Evolutionary conservation across 768 basidiomycete genomes (phyloP).

Genomic region (Termitomyces sp.): DNA sequence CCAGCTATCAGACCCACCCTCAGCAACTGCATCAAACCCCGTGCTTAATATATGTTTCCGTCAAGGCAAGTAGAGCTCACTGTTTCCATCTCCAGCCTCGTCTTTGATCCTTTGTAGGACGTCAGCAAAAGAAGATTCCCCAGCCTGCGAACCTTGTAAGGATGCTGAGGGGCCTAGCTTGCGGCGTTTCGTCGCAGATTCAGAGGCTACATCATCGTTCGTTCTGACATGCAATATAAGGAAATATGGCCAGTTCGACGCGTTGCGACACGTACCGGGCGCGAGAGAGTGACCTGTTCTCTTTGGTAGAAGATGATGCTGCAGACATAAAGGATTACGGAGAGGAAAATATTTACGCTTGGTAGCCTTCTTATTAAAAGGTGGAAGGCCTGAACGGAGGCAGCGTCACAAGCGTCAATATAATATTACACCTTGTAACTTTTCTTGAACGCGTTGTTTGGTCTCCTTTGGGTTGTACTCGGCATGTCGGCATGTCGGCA

Average conservation of each 20-base stretch:
- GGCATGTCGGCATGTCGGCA: background rate
- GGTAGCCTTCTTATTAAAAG: too few species aligned
- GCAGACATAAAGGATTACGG: slow-evolving; percentile 8
- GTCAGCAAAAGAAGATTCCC: slow-evolving; percentile 53
- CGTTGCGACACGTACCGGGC: slow-evolving; percentile 24
- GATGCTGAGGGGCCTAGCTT: slow-evolving; percentile 38
- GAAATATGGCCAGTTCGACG: slow-evolving; percentile 11
- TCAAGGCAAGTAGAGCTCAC: slow-evolving; percentile 24
- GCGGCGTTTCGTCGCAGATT: slow-evolving; percentile 49
- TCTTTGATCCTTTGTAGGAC: slow-evolving; percentile 58
- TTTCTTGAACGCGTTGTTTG: slow-evolving; percentile 14
- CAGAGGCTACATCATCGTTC: slow-evolving; percentile 19
- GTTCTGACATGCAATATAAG: slow-evolving; percentile 13
- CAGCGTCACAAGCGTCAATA: background rate
- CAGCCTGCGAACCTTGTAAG: slow-evolving; percentile 32
- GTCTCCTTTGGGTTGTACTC: slow-evolving; percentile 2
- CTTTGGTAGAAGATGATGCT: slow-evolving; percentile 16
- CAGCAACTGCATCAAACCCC: slow-evolving; percentile 42
- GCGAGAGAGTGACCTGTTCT: slow-evolving; percentile 24
- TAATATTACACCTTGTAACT: background rate
- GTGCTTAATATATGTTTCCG: background rate
- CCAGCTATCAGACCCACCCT: slow-evolving; percentile 79
- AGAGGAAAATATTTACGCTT: background rate
- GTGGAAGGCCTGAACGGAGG: background rate
- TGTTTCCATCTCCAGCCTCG: slow-evolving; percentile 36